Evolutionary conservation across 1,139 yeast genomes (phyloP), one percentile per base, ranked within the genome.

Genomic region (Candida anutae): DNA sequence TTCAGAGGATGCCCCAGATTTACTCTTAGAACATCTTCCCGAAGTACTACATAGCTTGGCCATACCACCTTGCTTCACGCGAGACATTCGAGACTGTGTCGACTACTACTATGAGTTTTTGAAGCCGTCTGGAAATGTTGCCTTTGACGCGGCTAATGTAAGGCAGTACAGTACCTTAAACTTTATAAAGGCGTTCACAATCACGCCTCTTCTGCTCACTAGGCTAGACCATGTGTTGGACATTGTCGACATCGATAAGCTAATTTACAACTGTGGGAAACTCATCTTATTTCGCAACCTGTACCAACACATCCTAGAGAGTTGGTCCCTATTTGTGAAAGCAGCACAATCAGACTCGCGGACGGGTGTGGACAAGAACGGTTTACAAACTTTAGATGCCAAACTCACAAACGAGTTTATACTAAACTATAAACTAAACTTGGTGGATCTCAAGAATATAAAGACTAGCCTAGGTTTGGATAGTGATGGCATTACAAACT

Each of bases 231-330:
- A 51, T 13, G 43, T 59, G 9, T 43, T 63, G 4, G 72, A 64
- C 35, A 50, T 64, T 2, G 45, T 65, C 4, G 71, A 65, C 37
- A 48, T 64, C 19, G 70, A 64, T 32, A 65, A 64, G 38, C 45
- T 64, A 15, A 43, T 62, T 8, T 26, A 32, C 15, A 46, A 56
- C 28, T 35, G 47, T 18, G 45, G 46, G 24, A 49, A 50, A 28
- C 46, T 64, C 14, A 29, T 64, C 14, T 50, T 53, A 35, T 62
- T 59, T 33, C 39, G 70, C 27, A 52, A 64, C 36, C 41, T 53
- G 26, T 54, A 46, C 32, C 24, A 26, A n/a, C 44, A 42, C 21
- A 63, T 65, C 5, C 33, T 34, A 13, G 50, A 45, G 2, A 53
- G 58, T 26, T 65, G 70, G 71, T 36, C 33, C 10, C 44, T 64